phyloP scores from a whole-genome alignment of 805 yeast species.

The Blastobotrys attinorum region DNA sequence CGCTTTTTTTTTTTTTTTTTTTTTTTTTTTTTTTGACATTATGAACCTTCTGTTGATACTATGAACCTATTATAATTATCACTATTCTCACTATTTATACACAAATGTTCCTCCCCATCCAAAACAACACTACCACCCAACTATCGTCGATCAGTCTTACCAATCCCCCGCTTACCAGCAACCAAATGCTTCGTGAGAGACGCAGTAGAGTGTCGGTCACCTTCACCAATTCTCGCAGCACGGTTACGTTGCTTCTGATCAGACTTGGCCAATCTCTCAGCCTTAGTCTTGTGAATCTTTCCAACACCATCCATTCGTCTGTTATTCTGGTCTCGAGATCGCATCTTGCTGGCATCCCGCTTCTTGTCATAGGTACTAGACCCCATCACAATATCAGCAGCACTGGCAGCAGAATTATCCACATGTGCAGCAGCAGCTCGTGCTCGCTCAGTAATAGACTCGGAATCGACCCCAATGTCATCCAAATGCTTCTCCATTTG shows the following conservation, averaged over 20 bases:
- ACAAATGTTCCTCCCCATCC: neutral
- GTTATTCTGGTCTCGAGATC: constrained; percentile 58
- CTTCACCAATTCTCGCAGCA: constrained; percentile 89
- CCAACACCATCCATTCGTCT: constrained; percentile 79
- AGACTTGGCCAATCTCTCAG: constrained; percentile 78
- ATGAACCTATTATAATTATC: neutral
- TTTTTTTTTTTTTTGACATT: too few species aligned
- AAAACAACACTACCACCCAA: neutral
- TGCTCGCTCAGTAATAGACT: constrained; percentile 50
- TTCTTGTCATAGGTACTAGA: constrained; percentile 35
- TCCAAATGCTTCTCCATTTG: constrained; percentile 88
- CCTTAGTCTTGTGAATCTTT: constrained; percentile 57
- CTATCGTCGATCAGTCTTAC: constrained; percentile 84
- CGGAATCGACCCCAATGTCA: constrained; percentile 80
- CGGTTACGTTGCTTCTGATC: constrained; percentile 93
- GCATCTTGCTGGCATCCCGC: constrained; percentile 34
- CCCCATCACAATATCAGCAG: constrained; percentile 72
- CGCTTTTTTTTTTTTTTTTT: too few species aligned
- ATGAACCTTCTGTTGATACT: neutral
- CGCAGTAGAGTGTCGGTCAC: constrained; percentile 84
- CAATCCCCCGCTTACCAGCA: constrained; percentile 94
- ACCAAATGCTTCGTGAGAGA: constrained; percentile 88
- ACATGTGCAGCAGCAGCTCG: constrained; percentile 28
- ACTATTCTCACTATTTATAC: neutral
- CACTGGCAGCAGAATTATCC: constrained; percentile 42